Evolutionary conservation across 805 yeast genomes (phyloP), one percentile per base, ranked within the genome.

Genomic region (Teunomyces panamensis): DNA sequence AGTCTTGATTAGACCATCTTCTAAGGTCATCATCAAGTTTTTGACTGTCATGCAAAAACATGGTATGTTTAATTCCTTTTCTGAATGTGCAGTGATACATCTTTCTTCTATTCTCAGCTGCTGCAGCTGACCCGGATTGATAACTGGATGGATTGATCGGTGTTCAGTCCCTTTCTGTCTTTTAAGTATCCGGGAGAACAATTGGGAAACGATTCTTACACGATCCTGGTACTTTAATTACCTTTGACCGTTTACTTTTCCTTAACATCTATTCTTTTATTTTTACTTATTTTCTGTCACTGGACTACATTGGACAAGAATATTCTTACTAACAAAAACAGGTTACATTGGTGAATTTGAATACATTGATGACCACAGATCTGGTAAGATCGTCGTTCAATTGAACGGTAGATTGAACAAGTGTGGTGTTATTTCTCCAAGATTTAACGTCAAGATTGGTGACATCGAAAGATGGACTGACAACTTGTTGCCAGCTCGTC

Each of bases 311-410:
- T 11, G 26, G 30, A 35, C 27, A 29, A 44, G 29, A 44, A 36
- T 4, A 35, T 29, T 44, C 9, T 43, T 56, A 62, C 65, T 62
- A 59, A 61, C 63, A 48, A 30, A 30, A 20, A 27, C 37, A 53
- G 56, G 56, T 69, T 91, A 91, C 94, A 91, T 90, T 80, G 97
- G 91, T 70, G 97, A 90, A 80, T 90, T 90, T 76, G 97, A 91
- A 83, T 89, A 85, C 85, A 90, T 90, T 67, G 97, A 90, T 72
- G 97, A 90, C 84, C 97, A 90, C 91, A 89, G 97, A 84, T 88
- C 96, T 51, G 97, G 97, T 69, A 90, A 90, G 87, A 88, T 90
- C 60, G 97, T 91, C 62, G 89, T 90, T 58, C 96, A 89, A 79
- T 84, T 90, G 69, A 90, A 89, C 85, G 97, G 97, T 78, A 88